These are phyloP conservation scores for Fraxinus anomala DNA, from an alignment of 257 asterid genomes.

Conservation along the genomic window DNA sequence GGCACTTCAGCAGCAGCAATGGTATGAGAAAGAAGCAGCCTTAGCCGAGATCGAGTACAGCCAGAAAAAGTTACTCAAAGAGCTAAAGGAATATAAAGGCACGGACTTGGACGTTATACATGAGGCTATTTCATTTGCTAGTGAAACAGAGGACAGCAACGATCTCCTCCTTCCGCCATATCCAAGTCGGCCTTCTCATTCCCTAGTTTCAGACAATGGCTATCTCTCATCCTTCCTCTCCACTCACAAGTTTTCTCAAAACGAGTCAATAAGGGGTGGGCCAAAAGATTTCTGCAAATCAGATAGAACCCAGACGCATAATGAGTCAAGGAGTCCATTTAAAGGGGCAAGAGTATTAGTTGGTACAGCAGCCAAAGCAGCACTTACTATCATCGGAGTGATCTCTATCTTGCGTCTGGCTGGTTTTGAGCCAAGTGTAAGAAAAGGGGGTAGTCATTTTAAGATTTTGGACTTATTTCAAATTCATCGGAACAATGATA, in stretches of 20 bases:
- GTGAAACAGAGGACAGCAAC: constrained; percentile 70
- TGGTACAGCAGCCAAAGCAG: constrained; percentile 65
- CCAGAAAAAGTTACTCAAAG: constrained; percentile 77
- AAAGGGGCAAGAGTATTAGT: constrained; percentile 38
- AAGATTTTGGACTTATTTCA: constrained; percentile 45
- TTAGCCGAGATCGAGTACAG: constrained; percentile 69
- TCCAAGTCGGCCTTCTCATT: constrained; percentile 67
- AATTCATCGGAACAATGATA: constrained; percentile 32
- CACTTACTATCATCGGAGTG: constrained; percentile 66
- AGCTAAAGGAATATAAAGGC: constrained; percentile 82
- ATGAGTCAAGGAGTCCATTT: constrained; percentile 39
- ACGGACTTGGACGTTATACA: constrained; percentile 71
- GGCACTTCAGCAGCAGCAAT: constrained; percentile 84
- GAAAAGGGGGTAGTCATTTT: constrained; percentile 52
- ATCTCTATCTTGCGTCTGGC: constrained; percentile 67
- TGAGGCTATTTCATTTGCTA: constrained; percentile 83
- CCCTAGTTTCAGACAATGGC: constrained; percentile 47
- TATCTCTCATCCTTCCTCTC: constrained; percentile 49
- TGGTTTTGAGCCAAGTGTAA: constrained; percentile 69
- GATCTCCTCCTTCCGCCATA: constrained; percentile 98
- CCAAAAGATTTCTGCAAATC: constrained; percentile 26
- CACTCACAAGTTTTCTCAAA: constrained; percentile 46
- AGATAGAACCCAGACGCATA: constrained; percentile 27
- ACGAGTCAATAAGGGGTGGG: constrained; percentile 34
- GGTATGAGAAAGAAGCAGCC: constrained; percentile 81